Conservation (phyloP, 768 basidiomycete genomes). For the Podaxis pistillaris region DNA sequence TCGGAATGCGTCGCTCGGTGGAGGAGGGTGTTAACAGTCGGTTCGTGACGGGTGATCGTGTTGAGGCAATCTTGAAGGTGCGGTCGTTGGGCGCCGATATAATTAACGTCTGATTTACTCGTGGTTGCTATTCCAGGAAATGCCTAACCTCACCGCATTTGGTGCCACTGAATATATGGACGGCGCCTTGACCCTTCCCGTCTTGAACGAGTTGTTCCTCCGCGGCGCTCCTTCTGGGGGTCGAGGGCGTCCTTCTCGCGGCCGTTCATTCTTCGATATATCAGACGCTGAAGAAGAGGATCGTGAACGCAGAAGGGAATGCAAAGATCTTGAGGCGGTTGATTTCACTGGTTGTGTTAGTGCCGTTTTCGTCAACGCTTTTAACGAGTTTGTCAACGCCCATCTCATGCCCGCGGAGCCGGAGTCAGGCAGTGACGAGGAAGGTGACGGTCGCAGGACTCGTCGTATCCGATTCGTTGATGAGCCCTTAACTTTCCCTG, state of each 20-base stretch:
- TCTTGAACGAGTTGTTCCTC: slow-evolving; percentile 88
- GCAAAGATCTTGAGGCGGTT: slow-evolving; percentile 79
- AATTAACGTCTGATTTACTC: slow-evolving; percentile 13
- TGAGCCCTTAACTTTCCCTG: slow-evolving; percentile 62
- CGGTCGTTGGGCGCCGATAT: slow-evolving; percentile 18
- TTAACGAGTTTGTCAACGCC: slow-evolving; percentile 77
- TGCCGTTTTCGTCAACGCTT: slow-evolving; percentile 81
- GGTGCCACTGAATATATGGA: slow-evolving; percentile 99
- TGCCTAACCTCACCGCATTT: slow-evolving; percentile 80
- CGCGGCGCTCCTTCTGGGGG: slow-evolving; percentile 74
- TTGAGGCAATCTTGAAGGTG: slow-evolving; percentile 78
- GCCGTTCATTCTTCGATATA: slow-evolving; percentile 48
- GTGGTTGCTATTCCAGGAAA: slow-evolving; percentile 55
- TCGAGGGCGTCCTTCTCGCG: slow-evolving; percentile 65
- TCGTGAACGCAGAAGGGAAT: slow-evolving; percentile 68
- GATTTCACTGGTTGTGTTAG: slow-evolving; percentile 96
- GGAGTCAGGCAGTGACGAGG: slow-evolving; percentile 43
- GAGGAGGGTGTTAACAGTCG: slow-evolving; percentile 87
- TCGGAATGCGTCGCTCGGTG: slow-evolving; percentile 91
- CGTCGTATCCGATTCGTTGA: slow-evolving; percentile 37
- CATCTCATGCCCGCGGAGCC: slow-evolving; percentile 50
- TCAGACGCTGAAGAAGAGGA: slow-evolving; percentile 75
- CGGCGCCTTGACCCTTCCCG: slow-evolving; percentile 78
- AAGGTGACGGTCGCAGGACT: slow-evolving; percentile 29
- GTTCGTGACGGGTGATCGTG: slow-evolving; percentile 89